Conservation (phyloP, 306 rosid species). For the Amphicarpaea edgeworthii region DNA sequence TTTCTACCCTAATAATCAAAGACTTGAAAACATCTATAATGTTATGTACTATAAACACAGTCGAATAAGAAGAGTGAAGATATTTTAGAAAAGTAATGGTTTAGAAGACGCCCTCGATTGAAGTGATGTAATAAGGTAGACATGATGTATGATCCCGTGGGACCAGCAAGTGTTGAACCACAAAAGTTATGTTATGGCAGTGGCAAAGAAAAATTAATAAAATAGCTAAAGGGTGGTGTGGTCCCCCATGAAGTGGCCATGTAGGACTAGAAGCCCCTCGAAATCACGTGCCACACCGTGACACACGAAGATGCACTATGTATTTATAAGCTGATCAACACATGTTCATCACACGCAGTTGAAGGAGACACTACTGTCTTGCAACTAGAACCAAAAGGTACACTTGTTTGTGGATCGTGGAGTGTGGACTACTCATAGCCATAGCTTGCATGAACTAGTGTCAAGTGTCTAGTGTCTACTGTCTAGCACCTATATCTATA, state of each 20-base stretch:
- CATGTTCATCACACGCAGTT: not conserved
- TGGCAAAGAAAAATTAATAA: conserved; percentile 14
- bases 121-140: conserved; percentile 8
- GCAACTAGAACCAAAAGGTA: not conserved
- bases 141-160: conserved; percentile 10
- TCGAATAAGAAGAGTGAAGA: not conserved
- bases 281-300: conserved; percentile 35
- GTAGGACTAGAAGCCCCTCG: conserved; percentile 28
- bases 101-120: no score
- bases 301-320: no score
- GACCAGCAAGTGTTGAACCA: conserved; percentile 24
- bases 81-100: not conserved
- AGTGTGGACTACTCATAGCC: not conserved
- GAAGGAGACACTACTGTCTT: not conserved
- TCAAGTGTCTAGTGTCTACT: no score
- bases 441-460: not conserved
- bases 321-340: not conserved
- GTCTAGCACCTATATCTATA: not conserved
- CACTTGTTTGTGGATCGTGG: no score
- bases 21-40: no score
- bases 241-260: not conserved
- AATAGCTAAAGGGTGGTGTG: not conserved
- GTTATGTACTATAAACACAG: no score
- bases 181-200: conserved; percentile 22
- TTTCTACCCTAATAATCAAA: no score